Conservation (phyloP, 768 basidiomycete species). For the Russula ochroleuca region DNA sequence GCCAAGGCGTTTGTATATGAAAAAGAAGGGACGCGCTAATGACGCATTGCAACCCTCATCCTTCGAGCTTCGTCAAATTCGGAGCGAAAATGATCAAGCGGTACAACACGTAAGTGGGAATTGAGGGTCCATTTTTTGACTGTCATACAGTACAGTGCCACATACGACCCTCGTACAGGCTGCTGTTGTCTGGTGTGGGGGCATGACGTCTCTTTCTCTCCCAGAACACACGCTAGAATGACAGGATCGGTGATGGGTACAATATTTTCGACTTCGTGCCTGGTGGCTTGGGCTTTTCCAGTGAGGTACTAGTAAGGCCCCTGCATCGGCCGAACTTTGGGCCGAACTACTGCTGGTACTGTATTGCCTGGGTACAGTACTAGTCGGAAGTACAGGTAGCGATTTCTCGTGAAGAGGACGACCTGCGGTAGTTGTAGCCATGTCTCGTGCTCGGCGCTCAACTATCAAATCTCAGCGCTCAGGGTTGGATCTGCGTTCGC, state of each 20-base stretch:
- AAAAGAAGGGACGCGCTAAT: not conserved
- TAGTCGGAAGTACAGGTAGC: not conserved
- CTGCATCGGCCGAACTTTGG: not conserved
- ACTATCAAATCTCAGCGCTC: not conserved
- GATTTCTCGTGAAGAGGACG: not conserved
- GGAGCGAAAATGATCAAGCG: not conserved
- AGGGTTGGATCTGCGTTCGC: not conserved
- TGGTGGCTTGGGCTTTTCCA: not conserved
- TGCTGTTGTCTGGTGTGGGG: not conserved
- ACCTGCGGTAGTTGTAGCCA: not conserved
- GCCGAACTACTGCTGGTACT: too few relatives aligned
- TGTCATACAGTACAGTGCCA: too few relatives aligned
- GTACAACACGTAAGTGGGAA: not conserved
- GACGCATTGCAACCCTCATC: not conserved
- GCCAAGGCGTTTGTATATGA: not conserved
- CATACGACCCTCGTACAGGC: not conserved
- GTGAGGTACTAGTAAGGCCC: too few relatives aligned
- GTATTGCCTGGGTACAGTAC: too few relatives aligned
- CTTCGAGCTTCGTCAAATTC: not conserved
- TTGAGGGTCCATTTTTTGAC: not conserved
- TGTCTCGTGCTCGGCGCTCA: not conserved
- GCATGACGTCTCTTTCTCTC: not conserved
- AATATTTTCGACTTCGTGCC: not conserved
- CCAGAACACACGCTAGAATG: not conserved
- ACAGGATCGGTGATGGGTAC: not conserved